phyloP scores from a whole-genome alignment of 352 stramenopile species.

The Globisporangium cylindrosporum region DNA sequence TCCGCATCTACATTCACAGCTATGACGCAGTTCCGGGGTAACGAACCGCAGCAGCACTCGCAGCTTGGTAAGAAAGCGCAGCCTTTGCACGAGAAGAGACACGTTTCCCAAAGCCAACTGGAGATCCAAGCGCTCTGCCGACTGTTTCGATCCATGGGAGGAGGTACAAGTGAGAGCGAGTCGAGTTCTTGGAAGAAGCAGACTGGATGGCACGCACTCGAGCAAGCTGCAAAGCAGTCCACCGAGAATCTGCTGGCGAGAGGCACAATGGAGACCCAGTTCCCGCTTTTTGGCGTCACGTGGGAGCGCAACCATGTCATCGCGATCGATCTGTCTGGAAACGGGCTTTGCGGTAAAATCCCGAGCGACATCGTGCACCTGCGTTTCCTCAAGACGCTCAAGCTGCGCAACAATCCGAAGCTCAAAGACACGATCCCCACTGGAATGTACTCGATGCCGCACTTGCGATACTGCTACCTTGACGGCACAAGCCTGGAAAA shows the following conservation, averaged over 20 bases:
- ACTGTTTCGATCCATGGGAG: constrained; percentile 43
- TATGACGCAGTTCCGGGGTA: constrained; percentile 11
- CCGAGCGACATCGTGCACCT: constrained; percentile 40
- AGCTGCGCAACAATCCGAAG: constrained; percentile 51
- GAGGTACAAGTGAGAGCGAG: constrained; percentile 9
- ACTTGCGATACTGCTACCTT: constrained; percentile 62
- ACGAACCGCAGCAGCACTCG: constrained; percentile 1
- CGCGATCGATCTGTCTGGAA: constrained; percentile 45
- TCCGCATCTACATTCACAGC: too few relatives aligned
- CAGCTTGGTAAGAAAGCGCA: background rate
- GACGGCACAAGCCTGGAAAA: constrained; percentile 50
- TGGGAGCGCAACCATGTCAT: constrained; percentile 69
- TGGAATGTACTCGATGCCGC: constrained; percentile 37
- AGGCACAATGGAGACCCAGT: constrained; percentile 32
- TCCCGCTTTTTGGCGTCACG: constrained; percentile 39
- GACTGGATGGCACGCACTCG: constrained; percentile 36
- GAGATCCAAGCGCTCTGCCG: constrained; percentile 45
- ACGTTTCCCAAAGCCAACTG: constrained; percentile 32
- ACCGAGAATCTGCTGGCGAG: constrained; percentile 22
- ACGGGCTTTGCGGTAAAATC: constrained; percentile 47
- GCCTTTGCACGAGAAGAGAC: constrained; percentile 17
- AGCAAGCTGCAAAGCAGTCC: constrained; percentile 17
- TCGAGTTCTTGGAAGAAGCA: constrained; percentile 32
- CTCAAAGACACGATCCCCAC: constrained; percentile 31
- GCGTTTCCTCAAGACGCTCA: constrained; percentile 47